These are phyloP conservation scores for Penicillium sp. DNA, from an alignment of 2,329 filamentous ascomycete species.

Conservation along the genomic window DNA sequence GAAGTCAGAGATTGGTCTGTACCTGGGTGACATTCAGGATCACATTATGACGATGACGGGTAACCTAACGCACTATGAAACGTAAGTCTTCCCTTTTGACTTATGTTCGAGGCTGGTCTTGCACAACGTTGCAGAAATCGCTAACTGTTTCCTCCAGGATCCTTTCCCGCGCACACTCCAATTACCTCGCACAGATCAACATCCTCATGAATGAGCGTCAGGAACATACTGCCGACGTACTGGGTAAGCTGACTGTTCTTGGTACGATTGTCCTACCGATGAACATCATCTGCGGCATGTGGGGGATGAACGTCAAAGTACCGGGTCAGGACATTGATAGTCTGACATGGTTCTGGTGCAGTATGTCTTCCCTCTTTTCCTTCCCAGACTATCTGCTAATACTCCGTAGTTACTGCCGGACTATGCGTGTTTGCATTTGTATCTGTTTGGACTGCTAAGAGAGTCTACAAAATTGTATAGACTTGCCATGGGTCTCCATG, in stretches of 20 bases:
- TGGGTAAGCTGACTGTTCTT: slow-evolving; percentile 87
- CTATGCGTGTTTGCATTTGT: slow-evolving; percentile 67
- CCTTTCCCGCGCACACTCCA: slow-evolving; percentile 79
- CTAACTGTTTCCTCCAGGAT: slow-evolving; percentile 49
- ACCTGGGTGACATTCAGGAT: slow-evolving; percentile 95
- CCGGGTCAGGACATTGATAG: slow-evolving; percentile 81
- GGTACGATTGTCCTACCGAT: slow-evolving; percentile 96
- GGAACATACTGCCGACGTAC: slow-evolving; percentile 87
- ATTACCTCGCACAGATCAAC: slow-evolving; percentile 98
- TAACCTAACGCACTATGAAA: slow-evolving; percentile 91
- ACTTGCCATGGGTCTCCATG: not conserved
- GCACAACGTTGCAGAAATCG: slow-evolving; percentile 12
- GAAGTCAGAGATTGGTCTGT: slow-evolving; percentile 89
- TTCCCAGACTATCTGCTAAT: slow-evolving; percentile 4
- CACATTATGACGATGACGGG: slow-evolving; percentile 98
- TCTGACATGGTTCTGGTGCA: slow-evolving; percentile 63
- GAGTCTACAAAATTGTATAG: slow-evolving; percentile 69
- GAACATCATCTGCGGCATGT: slow-evolving; percentile 97
- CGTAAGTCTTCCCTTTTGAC: slow-evolving; percentile 46
- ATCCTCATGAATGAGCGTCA: slow-evolving; percentile 97
- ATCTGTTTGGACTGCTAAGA: slow-evolving; percentile 75
- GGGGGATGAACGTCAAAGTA: slow-evolving; percentile 98
- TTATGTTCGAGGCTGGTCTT: not conserved
- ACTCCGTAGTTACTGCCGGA: slow-evolving; percentile 54
- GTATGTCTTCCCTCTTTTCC: slow-evolving; percentile 25